phyloP scores from a whole-genome alignment of 2,329 filamentous ascomycete genomes.

The Diaporthe helianthi region DNA sequence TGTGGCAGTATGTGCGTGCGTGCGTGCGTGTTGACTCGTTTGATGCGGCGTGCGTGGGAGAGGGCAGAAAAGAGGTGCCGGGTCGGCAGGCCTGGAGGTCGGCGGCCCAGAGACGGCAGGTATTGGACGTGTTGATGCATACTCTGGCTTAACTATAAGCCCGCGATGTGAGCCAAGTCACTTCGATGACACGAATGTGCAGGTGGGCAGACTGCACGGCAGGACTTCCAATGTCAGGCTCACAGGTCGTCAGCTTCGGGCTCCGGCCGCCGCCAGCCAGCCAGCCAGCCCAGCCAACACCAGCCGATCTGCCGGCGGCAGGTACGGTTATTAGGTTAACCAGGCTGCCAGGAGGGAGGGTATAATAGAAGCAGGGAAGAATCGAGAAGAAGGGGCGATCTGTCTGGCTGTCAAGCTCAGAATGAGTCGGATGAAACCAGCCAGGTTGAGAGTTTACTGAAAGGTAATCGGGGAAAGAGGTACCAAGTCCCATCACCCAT shows the following conservation, averaged over 20 bases:
- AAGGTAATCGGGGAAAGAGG: neutral
- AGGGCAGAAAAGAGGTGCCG: too few relatives aligned
- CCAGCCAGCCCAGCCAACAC: neutral
- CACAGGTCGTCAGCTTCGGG: neutral
- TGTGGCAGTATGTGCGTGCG: neutral
- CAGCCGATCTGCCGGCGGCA: neutral
- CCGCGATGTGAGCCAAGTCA: conserved; percentile 15
- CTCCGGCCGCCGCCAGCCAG: neutral
- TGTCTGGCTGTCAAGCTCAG: neutral
- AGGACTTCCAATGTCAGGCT: conserved; percentile 1
- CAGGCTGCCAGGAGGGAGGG: conserved; percentile 23
- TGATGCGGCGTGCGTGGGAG: neutral
- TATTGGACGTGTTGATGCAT: conserved; percentile 7
- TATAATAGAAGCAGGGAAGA: conserved; percentile 27
- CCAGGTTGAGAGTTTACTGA: neutral
- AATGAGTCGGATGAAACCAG: neutral
- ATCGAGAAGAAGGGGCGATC: neutral
- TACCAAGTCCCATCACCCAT: neutral
- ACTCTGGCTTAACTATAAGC: neutral
- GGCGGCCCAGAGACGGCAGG: conserved; percentile 14
- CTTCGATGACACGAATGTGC: conserved; percentile 13
- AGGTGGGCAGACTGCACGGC: too few relatives aligned
- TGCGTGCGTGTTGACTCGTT: conserved; percentile 11
- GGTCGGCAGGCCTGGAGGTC: neutral
- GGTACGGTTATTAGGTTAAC: too few relatives aligned